A percentile compares a stretch with the other conserved stretches of the same genome.
phyloP scores from a whole-genome alignment of 2,329 filamentous ascomycete species.

The Chaetomium globosum region DNA sequence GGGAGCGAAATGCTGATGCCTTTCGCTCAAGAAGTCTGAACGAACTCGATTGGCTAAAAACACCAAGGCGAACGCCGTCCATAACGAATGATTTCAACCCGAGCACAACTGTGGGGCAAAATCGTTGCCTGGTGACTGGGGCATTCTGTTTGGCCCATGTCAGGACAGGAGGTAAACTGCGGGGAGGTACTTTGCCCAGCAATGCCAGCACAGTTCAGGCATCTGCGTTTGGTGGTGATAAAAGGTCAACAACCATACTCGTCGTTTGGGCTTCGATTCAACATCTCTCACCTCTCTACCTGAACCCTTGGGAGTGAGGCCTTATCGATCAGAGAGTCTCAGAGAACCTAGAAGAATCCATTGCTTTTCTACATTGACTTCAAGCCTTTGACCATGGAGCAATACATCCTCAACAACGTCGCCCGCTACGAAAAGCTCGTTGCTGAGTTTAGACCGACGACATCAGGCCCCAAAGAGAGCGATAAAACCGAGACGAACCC shows the following conservation, averaged over 20 bases:
- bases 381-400: conserved; percentile 38
- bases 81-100: not conserved
- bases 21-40: not conserved
- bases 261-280: not conserved
- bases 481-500: conserved; percentile 22
- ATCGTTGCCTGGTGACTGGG: not conserved
- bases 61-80: not conserved
- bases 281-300: not conserved
- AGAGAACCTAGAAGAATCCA: not conserved
- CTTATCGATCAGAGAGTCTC: not conserved
- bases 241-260: not conserved
- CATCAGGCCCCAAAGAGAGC: not conserved
- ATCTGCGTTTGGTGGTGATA: not conserved
- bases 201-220: not conserved
- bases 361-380: not conserved
- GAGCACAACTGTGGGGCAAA: not conserved
- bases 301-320: not conserved
- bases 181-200: not conserved
- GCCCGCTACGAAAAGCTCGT: conserved; percentile 40
- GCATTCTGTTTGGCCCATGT: not conserved
- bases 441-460: conserved; percentile 36
- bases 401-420: conserved; percentile 41
- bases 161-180: no score
- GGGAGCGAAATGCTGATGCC: not conserved
- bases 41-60: not conserved